phyloP scores from a whole-genome alignment of 805 yeast genomes.

The Isabelozyma gotoi region DNA sequence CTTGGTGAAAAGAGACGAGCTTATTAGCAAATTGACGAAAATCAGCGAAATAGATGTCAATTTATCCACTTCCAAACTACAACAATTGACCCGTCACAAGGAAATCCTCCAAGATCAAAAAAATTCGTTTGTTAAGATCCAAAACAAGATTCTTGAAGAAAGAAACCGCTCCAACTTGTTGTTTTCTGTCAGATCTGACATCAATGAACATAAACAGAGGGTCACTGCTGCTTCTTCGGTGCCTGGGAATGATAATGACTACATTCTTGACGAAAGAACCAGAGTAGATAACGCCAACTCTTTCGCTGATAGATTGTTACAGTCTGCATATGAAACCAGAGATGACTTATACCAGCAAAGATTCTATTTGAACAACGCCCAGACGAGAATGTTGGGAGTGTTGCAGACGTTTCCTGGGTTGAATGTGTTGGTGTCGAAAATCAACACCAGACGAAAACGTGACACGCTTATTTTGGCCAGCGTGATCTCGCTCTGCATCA shows the following conservation, averaged over 20 bases:
- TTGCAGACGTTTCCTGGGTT: conserved; percentile 80
- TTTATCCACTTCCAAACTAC: conserved; percentile 70
- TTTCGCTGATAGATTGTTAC: conserved; percentile 74
- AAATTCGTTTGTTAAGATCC: conserved; percentile 59
- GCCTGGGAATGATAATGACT: conserved; percentile 55
- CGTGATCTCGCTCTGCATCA: conserved; percentile 69
- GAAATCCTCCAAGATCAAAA: conserved; percentile 74
- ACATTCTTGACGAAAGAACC: conserved; percentile 73
- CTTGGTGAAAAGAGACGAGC: conserved; percentile 47
- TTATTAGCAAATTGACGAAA: conserved; percentile 50
- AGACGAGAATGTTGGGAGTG: conserved; percentile 57
- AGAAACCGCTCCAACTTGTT: conserved; percentile 74
- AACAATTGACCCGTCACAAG: conserved; percentile 79
- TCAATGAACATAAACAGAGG: conserved; percentile 61
- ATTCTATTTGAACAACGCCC: conserved; percentile 59
- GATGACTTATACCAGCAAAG: conserved; percentile 81
- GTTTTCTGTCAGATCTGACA: conserved; percentile 75
- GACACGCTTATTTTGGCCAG: conserved; percentile 82
- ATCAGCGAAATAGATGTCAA: conserved; percentile 55
- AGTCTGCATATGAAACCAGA: conserved; percentile 87
- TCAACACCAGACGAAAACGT: conserved; percentile 84
- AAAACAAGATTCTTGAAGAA: conserved; percentile 62
- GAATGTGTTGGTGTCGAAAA: conserved; percentile 69
- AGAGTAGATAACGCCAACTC: conserved; percentile 72
- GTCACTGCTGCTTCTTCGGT: conserved; percentile 14